Conservation (phyloP, 129 eudicot species). For the Lonicera japonica region DNA sequence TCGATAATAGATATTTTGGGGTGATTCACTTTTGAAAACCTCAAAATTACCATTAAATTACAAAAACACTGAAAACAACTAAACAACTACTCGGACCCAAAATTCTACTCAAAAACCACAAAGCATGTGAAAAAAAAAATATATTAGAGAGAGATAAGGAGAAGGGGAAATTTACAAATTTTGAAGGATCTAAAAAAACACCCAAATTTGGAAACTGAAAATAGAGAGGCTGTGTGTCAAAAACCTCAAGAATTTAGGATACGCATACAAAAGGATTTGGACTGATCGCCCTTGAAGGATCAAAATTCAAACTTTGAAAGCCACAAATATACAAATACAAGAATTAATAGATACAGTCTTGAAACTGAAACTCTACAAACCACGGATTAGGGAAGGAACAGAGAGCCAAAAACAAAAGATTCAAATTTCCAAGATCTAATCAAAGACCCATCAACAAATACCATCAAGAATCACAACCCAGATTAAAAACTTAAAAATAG, state of each 20-base stretch:
- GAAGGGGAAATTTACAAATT: not conserved
- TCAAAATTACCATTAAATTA: not conserved
- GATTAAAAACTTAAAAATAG: not conserved
- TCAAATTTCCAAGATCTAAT: conserved; percentile 1
- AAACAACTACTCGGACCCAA: too few relatives aligned
- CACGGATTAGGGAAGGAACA: not conserved
- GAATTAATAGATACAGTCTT: not conserved
- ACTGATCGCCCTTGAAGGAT: not conserved
- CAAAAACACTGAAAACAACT: not conserved
- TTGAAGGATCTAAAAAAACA: not conserved
- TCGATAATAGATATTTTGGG: conserved; percentile 5
- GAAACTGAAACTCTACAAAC: not conserved
- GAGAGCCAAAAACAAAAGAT: not conserved
- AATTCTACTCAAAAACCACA: too few relatives aligned
- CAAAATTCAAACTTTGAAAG: not conserved
- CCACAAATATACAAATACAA: not conserved
- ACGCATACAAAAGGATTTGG: not conserved
- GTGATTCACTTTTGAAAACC: conserved; percentile 2
- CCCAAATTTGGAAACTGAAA: not conserved
- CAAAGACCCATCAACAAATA: not conserved
- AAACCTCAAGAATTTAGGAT: not conserved
- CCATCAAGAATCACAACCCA: not conserved
- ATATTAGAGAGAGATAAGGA: too few relatives aligned
- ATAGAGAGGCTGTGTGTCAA: not conserved
- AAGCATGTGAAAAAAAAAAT: too few relatives aligned